Evolutionary conservation across 2,329 filamentous ascomycete genomes (phyloP).

Genomic region (Keithomyces neogunnii): DNA sequence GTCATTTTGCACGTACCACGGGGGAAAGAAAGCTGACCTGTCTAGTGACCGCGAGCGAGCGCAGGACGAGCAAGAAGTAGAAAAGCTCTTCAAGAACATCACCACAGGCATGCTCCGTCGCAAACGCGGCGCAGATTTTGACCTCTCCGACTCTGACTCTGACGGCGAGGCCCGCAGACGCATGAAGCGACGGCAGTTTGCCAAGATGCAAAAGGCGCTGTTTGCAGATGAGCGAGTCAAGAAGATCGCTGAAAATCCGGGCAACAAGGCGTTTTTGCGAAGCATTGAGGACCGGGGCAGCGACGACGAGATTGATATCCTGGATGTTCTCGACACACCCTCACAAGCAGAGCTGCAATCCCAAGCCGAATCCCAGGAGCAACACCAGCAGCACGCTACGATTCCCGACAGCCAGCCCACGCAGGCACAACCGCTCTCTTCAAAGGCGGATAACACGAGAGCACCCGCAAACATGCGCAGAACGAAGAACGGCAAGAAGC

Average conservation of each 20-base stretch:
- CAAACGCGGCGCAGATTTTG: constrained; percentile 73
- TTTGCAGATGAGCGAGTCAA: constrained; percentile 83
- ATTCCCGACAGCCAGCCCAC: constrained; percentile 46
- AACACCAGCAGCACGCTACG: constrained; percentile 21
- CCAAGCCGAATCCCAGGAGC: constrained; percentile 18
- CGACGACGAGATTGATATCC: constrained; percentile 70
- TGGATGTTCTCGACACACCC: constrained; percentile 38
- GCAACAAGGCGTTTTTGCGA: constrained; percentile 81
- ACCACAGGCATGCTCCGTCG: constrained; percentile 80
- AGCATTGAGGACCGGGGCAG: constrained; percentile 77
- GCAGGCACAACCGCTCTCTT: constrained; percentile 25
- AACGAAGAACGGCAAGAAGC: constrained; percentile 54
- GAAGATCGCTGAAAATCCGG: constrained; percentile 81
- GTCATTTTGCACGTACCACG: not conserved
- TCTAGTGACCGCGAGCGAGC: constrained; percentile 67
- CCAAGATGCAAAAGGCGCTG: constrained; percentile 83
- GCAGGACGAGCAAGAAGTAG: constrained; percentile 77
- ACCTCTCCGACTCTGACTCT: constrained; percentile 86
- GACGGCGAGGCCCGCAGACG: constrained; percentile 68
- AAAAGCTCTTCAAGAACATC: constrained; percentile 88
- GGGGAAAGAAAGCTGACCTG: constrained; percentile 9
- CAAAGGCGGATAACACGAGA: constrained; percentile 31
- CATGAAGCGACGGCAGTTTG: constrained; percentile 80
- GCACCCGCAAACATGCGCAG: constrained; percentile 49
- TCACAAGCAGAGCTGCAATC: constrained; percentile 25